Percentiles rank a stretch among this genome's conserved stretches.
These are phyloP conservation scores for Iris macrosiphon DNA, from an alignment of 106 monocot genomes.

Conservation along the genomic window DNA sequence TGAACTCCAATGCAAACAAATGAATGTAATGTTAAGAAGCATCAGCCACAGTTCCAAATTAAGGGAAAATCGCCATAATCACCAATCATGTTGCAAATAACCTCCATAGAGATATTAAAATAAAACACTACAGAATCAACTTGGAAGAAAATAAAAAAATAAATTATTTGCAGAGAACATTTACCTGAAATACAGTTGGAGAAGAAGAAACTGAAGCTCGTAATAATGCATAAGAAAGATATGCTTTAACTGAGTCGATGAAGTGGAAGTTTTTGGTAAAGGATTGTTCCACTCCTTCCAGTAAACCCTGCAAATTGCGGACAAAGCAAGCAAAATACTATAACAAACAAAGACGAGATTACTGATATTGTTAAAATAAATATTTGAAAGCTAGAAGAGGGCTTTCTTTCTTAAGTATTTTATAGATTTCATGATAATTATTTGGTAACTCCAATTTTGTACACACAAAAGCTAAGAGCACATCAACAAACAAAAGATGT, in stretches of 20 bases:
- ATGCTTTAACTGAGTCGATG: conserved; percentile 96
- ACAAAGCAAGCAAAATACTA: not conserved
- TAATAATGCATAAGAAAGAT: conserved; percentile 91
- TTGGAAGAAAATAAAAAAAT: not conserved
- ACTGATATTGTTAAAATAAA: too few species aligned
- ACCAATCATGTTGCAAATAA: too few species aligned
- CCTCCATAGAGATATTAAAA: too few species aligned
- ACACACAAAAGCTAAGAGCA: conserved; percentile 1
- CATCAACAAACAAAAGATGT: not conserved
- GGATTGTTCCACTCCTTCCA: conserved; percentile 86
- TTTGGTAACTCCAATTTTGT: too few species aligned
- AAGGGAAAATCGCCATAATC: too few species aligned
- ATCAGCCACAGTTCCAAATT: not conserved
- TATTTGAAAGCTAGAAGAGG: too few species aligned
- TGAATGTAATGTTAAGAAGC: not conserved
- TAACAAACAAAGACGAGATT: too few species aligned
- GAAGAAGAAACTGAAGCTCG: conserved; percentile 92
- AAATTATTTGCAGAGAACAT: not conserved
- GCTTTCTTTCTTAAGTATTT: too few species aligned
- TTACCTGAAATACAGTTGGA: conserved; percentile 81
- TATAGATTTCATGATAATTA: too few species aligned
- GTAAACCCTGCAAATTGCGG: conserved; percentile 53
- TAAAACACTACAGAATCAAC: not conserved
- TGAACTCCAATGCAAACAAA: conserved; percentile 1
- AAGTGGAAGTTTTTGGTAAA: conserved; percentile 98